Evolutionary conservation across 345 rosid species (phyloP).

Genomic region (Capsella bursapastoris): DNA sequence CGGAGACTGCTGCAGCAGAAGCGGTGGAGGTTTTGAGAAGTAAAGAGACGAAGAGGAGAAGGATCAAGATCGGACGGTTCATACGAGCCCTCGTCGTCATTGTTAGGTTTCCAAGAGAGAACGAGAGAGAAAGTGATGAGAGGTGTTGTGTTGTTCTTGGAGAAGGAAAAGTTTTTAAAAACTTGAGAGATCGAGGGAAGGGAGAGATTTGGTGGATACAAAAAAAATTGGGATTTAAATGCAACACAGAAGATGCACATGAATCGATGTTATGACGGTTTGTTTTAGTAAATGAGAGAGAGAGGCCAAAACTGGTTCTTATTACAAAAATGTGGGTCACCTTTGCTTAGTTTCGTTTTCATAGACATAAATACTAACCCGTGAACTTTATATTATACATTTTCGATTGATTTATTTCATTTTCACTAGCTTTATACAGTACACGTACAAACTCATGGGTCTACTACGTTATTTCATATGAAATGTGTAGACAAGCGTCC

Average conservation of each 20-base stretch:
- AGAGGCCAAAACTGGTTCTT: not conserved
- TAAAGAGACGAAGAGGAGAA: conserved; percentile 19
- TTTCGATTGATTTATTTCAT: conserved; percentile 14
- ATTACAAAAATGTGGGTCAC: conserved; percentile 21
- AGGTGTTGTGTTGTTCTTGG: not conserved
- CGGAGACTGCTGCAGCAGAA: not conserved
- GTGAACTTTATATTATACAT: conserved; percentile 31
- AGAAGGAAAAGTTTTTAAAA: conserved; percentile 28
- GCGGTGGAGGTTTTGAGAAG: conserved; percentile 18
- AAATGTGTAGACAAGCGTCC: not conserved
- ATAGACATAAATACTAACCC: conserved; percentile 31
- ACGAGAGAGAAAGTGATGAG: conserved; percentile 9
- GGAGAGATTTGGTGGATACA: conserved; percentile 23
- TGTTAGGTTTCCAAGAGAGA: conserved; percentile 7
- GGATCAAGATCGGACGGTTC: conserved; percentile 33
- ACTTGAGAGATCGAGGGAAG: conserved; percentile 29
- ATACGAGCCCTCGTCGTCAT: conserved; percentile 28
- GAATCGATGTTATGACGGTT: conserved; percentile 31
- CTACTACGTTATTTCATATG: not conserved
- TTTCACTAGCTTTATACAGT: not conserved
- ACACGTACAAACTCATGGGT: conserved; percentile 8
- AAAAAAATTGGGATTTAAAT: conserved; percentile 35
- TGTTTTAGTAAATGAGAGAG: conserved; percentile 25
- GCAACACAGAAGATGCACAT: conserved; percentile 46
- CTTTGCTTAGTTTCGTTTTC: conserved; percentile 32